These are phyloP conservation scores for Pyrenophora graminea DNA, from an alignment of 2,329 filamentous ascomycete genomes.

Conservation along the genomic window DNA sequence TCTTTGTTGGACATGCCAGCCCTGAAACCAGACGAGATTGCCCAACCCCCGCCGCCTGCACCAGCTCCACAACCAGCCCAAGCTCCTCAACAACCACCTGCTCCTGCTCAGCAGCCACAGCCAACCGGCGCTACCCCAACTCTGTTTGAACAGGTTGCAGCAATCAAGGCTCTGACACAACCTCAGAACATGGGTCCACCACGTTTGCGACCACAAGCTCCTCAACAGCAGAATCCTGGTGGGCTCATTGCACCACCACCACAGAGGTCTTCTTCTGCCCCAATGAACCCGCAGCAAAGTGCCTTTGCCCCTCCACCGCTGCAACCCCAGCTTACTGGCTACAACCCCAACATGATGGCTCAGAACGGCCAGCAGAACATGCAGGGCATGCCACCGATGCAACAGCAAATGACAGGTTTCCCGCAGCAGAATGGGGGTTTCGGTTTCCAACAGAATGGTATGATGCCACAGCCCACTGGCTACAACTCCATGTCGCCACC, in stretches of 20 bases:
- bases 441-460: slow-evolving; percentile 43
- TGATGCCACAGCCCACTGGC: slow-evolving; percentile 47
- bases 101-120: slow-evolving; percentile 39
- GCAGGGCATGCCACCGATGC: slow-evolving; percentile 38
- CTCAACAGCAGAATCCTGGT: slow-evolving; percentile 63
- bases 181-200: slow-evolving; percentile 48
- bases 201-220: slow-evolving; percentile 72
- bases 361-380: slow-evolving; percentile 62
- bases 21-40: slow-evolving; percentile 43
- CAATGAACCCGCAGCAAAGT: slow-evolving; percentile 71
- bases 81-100: slow-evolving; percentile 45
- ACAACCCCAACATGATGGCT: slow-evolving; percentile 58
- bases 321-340: slow-evolving; percentile 83
- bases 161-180: slow-evolving; percentile 45
- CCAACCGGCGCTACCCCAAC: slow-evolving; percentile 52
- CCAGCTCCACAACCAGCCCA: slow-evolving; percentile 51
- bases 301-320: slow-evolving; percentile 72
- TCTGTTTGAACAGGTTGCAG: slow-evolving; percentile 44
- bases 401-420: slow-evolving; percentile 48
- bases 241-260: slow-evolving; percentile 78
- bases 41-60: slow-evolving; percentile 47
- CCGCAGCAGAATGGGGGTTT: slow-evolving; percentile 42
- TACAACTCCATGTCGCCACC: slow-evolving; percentile 36
- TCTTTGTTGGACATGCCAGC: slow-evolving; percentile 63
- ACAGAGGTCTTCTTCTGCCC: slow-evolving; percentile 81